Percentiles rank a stretch among this genome's conserved stretches.
These are phyloP conservation scores for Ministeria vibrans DNA, from an alignment of 78 protist species.

Conservation along the genomic window DNA sequence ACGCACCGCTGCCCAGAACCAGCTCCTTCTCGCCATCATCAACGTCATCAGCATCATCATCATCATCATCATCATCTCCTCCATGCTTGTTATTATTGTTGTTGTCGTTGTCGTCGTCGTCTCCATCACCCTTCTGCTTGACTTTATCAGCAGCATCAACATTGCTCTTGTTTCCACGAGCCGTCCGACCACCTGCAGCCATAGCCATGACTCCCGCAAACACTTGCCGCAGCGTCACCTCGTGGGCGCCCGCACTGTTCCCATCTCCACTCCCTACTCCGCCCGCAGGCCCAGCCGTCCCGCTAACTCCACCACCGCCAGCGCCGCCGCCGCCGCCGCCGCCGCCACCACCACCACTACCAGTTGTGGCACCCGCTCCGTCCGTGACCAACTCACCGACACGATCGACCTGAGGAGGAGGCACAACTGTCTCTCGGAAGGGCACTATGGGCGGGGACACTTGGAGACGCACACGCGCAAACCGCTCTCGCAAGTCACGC, in stretches of 20 bases:
- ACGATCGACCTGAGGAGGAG: background rate
- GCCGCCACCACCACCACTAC: no score
- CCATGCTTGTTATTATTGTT: background rate
- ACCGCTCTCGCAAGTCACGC: conserved; percentile 71
- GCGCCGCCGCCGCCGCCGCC: no score
- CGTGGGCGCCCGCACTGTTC: no score
- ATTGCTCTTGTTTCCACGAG: background rate
- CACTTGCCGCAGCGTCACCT: no score
- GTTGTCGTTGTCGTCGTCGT: background rate
- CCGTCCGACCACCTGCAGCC: no score
- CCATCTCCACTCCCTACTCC: no score
- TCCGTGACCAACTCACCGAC: background rate
- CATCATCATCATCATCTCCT: background rate
- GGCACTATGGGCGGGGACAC: conserved; percentile 85
- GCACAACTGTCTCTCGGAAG: conserved; percentile 78
- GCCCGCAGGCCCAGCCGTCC: no score
- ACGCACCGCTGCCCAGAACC: no score
- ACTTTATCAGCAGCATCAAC: background rate
- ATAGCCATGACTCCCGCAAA: no score
- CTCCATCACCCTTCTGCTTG: background rate
- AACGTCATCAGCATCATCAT: background rate
- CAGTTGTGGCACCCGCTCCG: no score
- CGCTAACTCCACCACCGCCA: no score
- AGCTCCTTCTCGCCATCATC: background rate
- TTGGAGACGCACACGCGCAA: conserved; percentile 49